Conservation (phyloP, 495 filamentous ascomycete species). For the Opeltia flavorubescens region DNA sequence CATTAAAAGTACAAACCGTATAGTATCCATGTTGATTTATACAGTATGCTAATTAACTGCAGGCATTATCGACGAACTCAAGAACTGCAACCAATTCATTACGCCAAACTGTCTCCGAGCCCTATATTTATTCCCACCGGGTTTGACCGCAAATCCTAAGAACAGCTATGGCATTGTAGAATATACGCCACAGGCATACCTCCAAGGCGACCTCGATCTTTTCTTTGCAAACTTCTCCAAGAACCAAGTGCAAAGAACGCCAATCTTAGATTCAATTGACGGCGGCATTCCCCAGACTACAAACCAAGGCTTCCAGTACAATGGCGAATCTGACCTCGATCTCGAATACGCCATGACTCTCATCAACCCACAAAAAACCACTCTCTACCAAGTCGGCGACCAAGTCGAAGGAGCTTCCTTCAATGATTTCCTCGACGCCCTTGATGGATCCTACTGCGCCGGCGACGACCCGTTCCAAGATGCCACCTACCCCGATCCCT, state of each 20-base stretch:
- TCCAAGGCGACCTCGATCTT: constrained; percentile 42
- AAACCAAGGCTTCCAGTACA: constrained; percentile 12
- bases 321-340: constrained; percentile 38
- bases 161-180: constrained; percentile 39
- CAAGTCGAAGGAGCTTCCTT: constrained; percentile 32
- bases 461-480: constrained; percentile 28
- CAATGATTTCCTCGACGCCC: constrained; percentile 42
- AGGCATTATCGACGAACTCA: constrained; percentile 17
- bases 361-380: constrained; percentile 44
- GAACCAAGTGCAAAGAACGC: constrained; percentile 28
- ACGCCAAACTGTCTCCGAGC: constrained; percentile 40
- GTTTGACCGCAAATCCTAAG: constrained; percentile 19
- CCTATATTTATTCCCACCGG: constrained; percentile 36
- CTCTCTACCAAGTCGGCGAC: constrained; percentile 47
- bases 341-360: constrained; percentile 36
- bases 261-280: constrained; percentile 29
- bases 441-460: constrained; percentile 46
- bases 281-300: constrained; percentile 25
- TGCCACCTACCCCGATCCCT: constrained; percentile 36
- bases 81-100: constrained; percentile 30
- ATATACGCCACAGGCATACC: constrained; percentile 24
- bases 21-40: no score
- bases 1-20: constrained; percentile 11
- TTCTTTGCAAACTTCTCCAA: constrained; percentile 41
- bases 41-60: no score